Evolutionary conservation across 2,329 filamentous ascomycete genomes (phyloP), one percentile per base, ranked within the genome.

Genomic region (Sclerotinia spermophila): DNA sequence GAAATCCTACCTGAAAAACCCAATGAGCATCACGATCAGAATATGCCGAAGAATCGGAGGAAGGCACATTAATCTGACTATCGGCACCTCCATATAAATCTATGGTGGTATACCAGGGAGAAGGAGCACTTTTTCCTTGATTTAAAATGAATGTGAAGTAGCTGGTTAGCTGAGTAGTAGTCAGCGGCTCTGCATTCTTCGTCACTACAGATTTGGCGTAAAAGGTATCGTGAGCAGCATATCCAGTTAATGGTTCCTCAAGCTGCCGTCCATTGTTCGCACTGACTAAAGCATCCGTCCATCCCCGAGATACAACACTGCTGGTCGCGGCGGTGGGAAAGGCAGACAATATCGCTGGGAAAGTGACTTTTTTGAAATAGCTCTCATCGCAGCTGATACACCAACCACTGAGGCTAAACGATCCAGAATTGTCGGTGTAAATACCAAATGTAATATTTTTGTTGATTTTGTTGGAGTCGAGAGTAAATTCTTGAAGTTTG

Each of bases 401-500:
- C 58, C 79, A 79, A 35, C 82, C 82, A 55, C 76, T 77, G 40
- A 82, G 71, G 60, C 74, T 78, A 76, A 80, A 82, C 21, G 59
- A 56, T 17, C 64, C 53, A n/a, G 78, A 78, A 33, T 77, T 79
- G 69, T 83, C 80, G 44, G 81, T 76, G 73, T 83, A 81, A 69
- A 82, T 78, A 21, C 81, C 81, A 44, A 82, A 78, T 1, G 80
- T 80, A 51, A 83, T 75, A 51, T 80, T 80, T 71, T 77, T 75
- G 65, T 82, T 81, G 38, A 83, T 76, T 10, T 35, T n/a, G 33
- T 24, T 21, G 15, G 68, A 7, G 33, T 71, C 58, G 19, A 59
- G 59, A 17, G 53, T 56, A 33, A 61, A 55, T 13, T 51, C 42
- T 35, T 71, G 70, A 8, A 71, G 67, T 45, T 70, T 70, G n/a